Base-by-base conservation (phyloP, 441 rosid species). In the Erodium moschatum region DNA sequence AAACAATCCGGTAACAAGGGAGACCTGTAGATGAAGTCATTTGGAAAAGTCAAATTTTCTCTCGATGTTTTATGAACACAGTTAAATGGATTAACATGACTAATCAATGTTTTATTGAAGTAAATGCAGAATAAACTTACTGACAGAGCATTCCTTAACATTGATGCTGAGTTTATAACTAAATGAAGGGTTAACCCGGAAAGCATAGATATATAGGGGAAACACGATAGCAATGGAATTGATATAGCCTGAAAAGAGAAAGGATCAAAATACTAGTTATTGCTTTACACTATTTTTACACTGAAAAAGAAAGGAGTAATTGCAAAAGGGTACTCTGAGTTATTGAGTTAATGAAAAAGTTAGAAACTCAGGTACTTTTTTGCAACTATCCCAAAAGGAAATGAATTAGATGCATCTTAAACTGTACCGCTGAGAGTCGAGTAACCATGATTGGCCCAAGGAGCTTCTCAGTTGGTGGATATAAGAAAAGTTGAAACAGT, bases 161-260 rank as follows among this genome's bases (percentile, higher is more conserved):
- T 67, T 68, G 86, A 81, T 64, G 87, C 87, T 72, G 68, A 44
- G 50, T 81, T 87, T 64, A 86, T 67, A 74, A 70, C 81, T 58
- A 86, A 40, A 68, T 77, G 86, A 5, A 87, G 85, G 35, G 78
- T 48, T 62, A 81, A 3, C 27, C 89, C 93, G 0, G 90, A 84
- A 19, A 87, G 89, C 82, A 74, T 73, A 68, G 87, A 83, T 68
- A 87, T 83, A 56, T 78, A 86, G n/a, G 93, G 87, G 81, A 73
- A 87, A 73, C 75, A 69, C 27, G 86, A 70, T 66, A 86, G 79
- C 76, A 88, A 67, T 3, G 87, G 89, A 63, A 86, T 85, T 15
- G 87, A 75, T 77, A 84, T 20, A 48, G 79, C 84, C 90, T 87
- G 86, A 56, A 72, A 19, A 81, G n/a, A 50, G 16, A 24, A 64